A percentile compares a stretch with the other conserved stretches of the same genome.
Evolutionary conservation across 352 stramenopile genomes (phyloP).

Genomic region (Globisporangium takayamanum): DNA sequence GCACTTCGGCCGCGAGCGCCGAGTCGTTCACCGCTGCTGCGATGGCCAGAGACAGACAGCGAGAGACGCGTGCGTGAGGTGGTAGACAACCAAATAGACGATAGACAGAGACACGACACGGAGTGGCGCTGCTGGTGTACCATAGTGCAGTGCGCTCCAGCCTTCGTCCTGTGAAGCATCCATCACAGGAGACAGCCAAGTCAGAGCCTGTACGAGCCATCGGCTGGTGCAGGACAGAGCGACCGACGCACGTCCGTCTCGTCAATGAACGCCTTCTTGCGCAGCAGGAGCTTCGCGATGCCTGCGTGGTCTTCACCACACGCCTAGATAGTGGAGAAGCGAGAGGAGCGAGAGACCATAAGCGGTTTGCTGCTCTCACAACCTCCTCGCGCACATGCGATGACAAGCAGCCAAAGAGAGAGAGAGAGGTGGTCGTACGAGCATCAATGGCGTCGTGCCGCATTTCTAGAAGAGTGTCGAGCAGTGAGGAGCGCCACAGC

Average conservation of each 20-base stretch:
- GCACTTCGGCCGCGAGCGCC: conserved; percentile 54
- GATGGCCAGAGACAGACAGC: neutral
- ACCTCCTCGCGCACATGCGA: no score
- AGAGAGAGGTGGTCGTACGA: conserved; percentile 38
- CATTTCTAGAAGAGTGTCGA: conserved; percentile 34
- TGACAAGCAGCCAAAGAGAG: neutral
- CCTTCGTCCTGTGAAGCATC: conserved; percentile 46
- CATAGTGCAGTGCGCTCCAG: conserved; percentile 75
- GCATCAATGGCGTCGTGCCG: conserved; percentile 71
- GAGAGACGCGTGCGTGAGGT: conserved; percentile 4
- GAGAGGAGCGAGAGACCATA: neutral
- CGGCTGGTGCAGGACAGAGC: no score
- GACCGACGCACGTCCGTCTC: conserved; percentile 57
- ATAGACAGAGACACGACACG: conserved; percentile 12
- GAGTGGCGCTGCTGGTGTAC: conserved; percentile 17
- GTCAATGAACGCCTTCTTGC: conserved; percentile 71
- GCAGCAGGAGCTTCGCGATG: conserved; percentile 51
- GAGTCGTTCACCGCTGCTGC: conserved; percentile 62
- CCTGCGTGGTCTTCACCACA: conserved; percentile 62
- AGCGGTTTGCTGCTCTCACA: neutral
- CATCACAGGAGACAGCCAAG: conserved; percentile 1
- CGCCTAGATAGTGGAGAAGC: conserved; percentile 25
- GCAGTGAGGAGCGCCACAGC: neutral
- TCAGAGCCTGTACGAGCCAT: neutral
- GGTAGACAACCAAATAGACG: conserved; percentile 8